phyloP scores from a whole-genome alignment of 106 monocot genomes.

The Dendrobium catenatum region DNA sequence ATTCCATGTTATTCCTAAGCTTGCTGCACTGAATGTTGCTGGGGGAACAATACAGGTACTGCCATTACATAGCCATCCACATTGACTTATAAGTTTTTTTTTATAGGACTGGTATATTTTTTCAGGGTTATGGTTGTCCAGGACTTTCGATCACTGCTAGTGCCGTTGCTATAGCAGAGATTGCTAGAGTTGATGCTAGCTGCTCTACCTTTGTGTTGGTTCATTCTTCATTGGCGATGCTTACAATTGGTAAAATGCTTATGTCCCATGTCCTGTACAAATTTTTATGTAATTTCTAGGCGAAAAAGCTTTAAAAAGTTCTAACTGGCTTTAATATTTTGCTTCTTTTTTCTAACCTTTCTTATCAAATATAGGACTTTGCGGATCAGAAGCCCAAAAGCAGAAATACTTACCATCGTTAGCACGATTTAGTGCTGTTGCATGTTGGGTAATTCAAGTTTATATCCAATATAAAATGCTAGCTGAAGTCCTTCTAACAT shows the following conservation, averaged over 20 bases:
- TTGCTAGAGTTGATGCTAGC: conserved; percentile 94
- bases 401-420: conserved; percentile 80
- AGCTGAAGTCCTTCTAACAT: background rate
- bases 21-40: conserved; percentile 53
- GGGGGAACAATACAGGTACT: conserved; percentile 86
- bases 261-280: background rate
- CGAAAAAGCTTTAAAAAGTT: background rate
- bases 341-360: background rate
- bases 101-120: conserved; percentile 22
- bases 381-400: conserved; percentile 90
- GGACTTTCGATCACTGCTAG: conserved; percentile 72
- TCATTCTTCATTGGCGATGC: conserved; percentile 92
- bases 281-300: background rate
- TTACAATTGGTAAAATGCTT: conserved; percentile 65
- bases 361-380: conserved; percentile 42
- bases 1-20: conserved; percentile 71
- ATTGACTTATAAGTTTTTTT: background rate
- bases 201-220: conserved; percentile 86
- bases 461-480: background rate
- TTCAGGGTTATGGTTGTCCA: conserved; percentile 92
- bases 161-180: conserved; percentile 67
- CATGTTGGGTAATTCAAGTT: conserved; percentile 64
- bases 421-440: conserved; percentile 50
- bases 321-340: background rate
- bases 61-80: background rate